Evolutionary conservation across 345 rosid species (phyloP).

Genomic region (Nasturtium officinale): DNA sequence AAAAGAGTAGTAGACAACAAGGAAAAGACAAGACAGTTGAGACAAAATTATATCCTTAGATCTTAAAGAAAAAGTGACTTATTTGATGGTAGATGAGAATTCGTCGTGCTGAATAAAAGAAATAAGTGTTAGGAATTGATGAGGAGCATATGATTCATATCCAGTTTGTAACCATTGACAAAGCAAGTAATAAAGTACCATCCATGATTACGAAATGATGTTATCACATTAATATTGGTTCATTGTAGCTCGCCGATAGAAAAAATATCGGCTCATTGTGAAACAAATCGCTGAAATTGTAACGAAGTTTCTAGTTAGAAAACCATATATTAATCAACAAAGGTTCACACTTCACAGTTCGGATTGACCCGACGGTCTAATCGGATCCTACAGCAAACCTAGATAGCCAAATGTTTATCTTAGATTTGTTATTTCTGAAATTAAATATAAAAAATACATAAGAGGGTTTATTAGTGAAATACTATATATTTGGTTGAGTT

Average conservation of each 20-base stretch:
- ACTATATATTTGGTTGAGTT: background rate
- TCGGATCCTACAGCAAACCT: background rate
- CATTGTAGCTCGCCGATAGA: too few relatives aligned
- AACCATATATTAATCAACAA: background rate
- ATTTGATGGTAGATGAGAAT: background rate
- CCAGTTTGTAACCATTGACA: background rate
- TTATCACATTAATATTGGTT: background rate
- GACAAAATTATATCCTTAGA: conserved; percentile 7
- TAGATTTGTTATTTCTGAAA: background rate
- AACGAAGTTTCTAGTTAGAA: background rate
- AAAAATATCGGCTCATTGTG: background rate
- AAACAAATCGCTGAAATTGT: background rate
- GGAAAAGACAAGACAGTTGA: conserved; percentile 17
- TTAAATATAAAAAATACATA: background rate
- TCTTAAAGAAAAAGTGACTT: background rate
- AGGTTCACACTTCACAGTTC: background rate
- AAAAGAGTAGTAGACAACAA: conserved; percentile 11
- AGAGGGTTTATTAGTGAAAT: background rate
- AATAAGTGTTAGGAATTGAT: background rate
- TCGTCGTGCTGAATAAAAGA: background rate
- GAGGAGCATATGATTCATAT: conserved; percentile 9
- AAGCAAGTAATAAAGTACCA: background rate
- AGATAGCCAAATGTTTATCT: background rate
- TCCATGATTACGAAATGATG: too few relatives aligned
- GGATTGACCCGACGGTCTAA: background rate